Evolutionary conservation across 176 grass and related monocot species (phyloP).

Genomic region (Eleusine coracana): DNA sequence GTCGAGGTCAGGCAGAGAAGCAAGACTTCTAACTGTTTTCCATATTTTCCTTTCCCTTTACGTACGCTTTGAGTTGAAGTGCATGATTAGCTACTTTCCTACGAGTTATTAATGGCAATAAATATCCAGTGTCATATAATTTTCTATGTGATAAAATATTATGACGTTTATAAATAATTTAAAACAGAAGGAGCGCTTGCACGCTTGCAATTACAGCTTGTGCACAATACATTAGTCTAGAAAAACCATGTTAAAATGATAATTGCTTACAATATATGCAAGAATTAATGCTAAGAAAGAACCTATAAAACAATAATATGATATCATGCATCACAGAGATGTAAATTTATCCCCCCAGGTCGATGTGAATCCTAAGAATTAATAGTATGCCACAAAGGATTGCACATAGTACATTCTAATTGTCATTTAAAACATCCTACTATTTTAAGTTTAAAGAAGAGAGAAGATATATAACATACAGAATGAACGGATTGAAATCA

Average conservation of each 20-base stretch:
- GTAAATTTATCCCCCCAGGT: neutral
- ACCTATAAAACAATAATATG: neutral
- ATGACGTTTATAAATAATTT: too few relatives aligned
- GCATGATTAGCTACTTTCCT: neutral
- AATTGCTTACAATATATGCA: neutral
- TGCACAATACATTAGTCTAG: neutral
- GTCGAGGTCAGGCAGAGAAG: conserved; percentile 19
- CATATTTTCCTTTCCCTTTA: neutral
- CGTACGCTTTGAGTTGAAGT: neutral
- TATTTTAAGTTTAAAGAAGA: neutral
- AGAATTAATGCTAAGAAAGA: too few relatives aligned
- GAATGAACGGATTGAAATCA: too few relatives aligned
- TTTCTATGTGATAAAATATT: too few relatives aligned
- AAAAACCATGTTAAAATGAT: neutral
- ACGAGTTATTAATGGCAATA: too few relatives aligned
- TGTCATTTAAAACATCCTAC: neutral
- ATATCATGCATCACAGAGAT: neutral
- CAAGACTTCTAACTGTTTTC: neutral
- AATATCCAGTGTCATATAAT: too few relatives aligned
- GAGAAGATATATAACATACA: neutral
- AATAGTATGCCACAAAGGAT: neutral
- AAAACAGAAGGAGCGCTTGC: too few relatives aligned
- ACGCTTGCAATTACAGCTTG: too few relatives aligned
- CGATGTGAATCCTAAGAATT: neutral
- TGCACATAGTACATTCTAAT: neutral